Base-by-base conservation (phyloP, 108 stramenopile species). In the Conticribra guillardii region DNA sequence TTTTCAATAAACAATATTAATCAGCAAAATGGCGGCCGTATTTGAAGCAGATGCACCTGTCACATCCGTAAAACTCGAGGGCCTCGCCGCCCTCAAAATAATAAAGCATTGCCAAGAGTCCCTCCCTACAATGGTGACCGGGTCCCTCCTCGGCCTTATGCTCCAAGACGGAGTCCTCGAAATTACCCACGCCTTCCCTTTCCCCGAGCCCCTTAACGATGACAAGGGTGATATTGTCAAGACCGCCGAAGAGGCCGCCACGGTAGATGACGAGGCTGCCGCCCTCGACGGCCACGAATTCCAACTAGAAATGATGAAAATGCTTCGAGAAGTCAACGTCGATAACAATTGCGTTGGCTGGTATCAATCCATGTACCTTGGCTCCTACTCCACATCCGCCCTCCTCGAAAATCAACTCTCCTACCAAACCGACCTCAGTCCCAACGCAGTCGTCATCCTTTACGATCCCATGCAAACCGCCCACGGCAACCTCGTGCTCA, bases 271-370 rank as follows among this genome's bases (percentile, higher is more conserved):
- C 31, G 86, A 80, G 49, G 84, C 75, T 18, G 90, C 81, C 47
- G 88, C 71, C 0, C 63, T 90, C 62, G 88, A 94, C 29, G 89
- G 88, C 48, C 84, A 90, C 61, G 91, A 88, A 56, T 99, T 91
- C 68, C 96, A 97, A 74, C 67, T 96, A 30, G 96, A 99, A 79
- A 99, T 99, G 98, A 97, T 99, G 97, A 93, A 96, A 74, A 97
- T 99, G 98, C 84, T 99, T 9, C 80, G 93, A 50, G 96, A 97
- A 86, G 96, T 98, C 64, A 98, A 98, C 70, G 93, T 98, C 31
- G 99, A 99, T 73, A 96, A 95, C 80, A 99, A 98, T 82, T 94
- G 93, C 69, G 98, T 98, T 48, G 99, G 99, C n/a, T 99, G 97
- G 97, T 99, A 99, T 84, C 96, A 97, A 64, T 91, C 90, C 69